These are phyloP conservation scores for Naganishia randhawae DNA, from an alignment of 768 basidiomycete species.

Conservation along the genomic window DNA sequence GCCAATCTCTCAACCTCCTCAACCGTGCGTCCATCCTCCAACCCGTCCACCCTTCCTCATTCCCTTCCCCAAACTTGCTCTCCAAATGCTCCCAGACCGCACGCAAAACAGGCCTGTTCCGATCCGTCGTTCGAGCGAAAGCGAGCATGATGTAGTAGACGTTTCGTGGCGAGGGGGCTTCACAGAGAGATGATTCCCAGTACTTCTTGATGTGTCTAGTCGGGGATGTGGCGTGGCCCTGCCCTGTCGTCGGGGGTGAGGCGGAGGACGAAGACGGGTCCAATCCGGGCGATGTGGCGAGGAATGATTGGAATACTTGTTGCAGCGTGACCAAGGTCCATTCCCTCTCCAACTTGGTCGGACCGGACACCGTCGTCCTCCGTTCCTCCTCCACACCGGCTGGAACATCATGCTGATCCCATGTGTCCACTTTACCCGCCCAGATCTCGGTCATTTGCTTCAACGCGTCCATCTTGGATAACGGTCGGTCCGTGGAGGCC, in stretches of 20 bases:
- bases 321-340: conserved; percentile 36
- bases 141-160: conserved; percentile 39
- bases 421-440: conserved; percentile 14
- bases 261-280: not conserved
- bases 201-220: not conserved
- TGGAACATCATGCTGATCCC: not conserved
- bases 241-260: not conserved
- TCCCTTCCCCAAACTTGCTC: conserved; percentile 41
- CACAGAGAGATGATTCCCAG: conserved; percentile 1
- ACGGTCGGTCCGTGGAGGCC: not conserved
- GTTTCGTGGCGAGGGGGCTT: conserved; percentile 33
- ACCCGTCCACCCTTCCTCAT: conserved; percentile 39
- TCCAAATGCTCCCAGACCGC: conserved; percentile 38
- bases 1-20: conserved; percentile 30
- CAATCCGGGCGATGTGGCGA: conserved; percentile 26
- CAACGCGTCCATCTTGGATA: not conserved
- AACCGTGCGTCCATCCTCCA: conserved; percentile 42
- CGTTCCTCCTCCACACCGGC: not conserved
- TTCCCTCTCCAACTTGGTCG: conserved; percentile 1
- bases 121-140: conserved; percentile 35
- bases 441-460: conserved; percentile 30
- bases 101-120: conserved; percentile 31
- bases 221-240: no score
- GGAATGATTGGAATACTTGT: conserved; percentile 35
- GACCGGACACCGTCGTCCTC: not conserved